Evolutionary conservation across 164 flowering plant species (phyloP).

Genomic region (Vitis rotundifolia): DNA sequence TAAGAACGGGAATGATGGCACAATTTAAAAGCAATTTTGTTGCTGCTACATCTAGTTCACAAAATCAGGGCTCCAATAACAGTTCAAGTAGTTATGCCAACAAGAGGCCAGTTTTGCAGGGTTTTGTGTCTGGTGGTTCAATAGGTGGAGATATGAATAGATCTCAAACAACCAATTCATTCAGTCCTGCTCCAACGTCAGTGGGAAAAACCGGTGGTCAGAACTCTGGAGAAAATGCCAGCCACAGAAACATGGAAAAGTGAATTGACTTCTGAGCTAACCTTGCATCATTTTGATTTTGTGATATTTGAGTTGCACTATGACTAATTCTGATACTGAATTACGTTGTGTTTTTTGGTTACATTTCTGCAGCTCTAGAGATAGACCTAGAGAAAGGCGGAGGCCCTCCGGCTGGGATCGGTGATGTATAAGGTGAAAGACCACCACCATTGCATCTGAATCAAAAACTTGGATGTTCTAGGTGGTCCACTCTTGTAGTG

Average conservation of each 20-base stretch:
- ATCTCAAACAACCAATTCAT: constrained; percentile 36
- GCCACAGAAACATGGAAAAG: constrained; percentile 56
- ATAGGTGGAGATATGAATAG: constrained; percentile 69
- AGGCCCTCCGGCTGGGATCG: constrained; percentile 97
- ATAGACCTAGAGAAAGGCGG: constrained; percentile 74
- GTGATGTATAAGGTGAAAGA: constrained; percentile 13
- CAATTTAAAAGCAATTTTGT: constrained; percentile 87
- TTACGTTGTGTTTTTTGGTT: not conserved
- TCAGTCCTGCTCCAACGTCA: constrained; percentile 34
- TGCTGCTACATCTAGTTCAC: constrained; percentile 78
- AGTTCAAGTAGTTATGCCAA: constrained; percentile 35
- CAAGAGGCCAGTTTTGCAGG: constrained; percentile 59
- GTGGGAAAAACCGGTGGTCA: constrained; percentile 27
- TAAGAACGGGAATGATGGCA: constrained; percentile 81
- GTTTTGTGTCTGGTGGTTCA: constrained; percentile 95
- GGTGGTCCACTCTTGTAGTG: not conserved
- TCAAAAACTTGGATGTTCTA: not conserved
- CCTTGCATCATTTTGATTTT: not conserved
- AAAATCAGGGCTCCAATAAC: constrained; percentile 37
- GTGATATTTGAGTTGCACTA: not conserved
- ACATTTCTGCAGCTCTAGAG: constrained; percentile 61
- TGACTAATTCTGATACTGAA: constrained; percentile 7
- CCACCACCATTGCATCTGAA: too few relatives aligned
- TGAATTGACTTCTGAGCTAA: constrained; percentile 20
- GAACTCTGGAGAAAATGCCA: constrained; percentile 36